Conservation (phyloP, 768 basidiomycete species). For the Tulasnella sp. region DNA sequence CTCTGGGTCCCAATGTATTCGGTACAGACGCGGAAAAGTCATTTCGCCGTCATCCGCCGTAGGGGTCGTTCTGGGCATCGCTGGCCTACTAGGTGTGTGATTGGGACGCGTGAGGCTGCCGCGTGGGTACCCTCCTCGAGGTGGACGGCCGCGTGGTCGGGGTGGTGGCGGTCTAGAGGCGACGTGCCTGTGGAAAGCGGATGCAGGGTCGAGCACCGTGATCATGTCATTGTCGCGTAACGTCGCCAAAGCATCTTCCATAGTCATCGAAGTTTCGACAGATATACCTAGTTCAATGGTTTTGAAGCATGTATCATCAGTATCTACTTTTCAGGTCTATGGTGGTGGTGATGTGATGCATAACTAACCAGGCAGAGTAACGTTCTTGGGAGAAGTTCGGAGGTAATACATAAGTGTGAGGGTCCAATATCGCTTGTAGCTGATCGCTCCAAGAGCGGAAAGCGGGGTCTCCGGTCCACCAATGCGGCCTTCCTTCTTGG, state of each 20-base stretch:
- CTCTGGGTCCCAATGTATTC: slow-evolving; percentile 61
- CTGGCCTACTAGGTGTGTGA: slow-evolving; percentile 43
- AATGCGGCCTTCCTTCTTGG: slow-evolving; percentile 81
- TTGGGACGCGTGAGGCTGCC: slow-evolving; percentile 47
- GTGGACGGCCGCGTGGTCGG: not conserved
- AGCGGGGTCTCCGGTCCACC: slow-evolving; percentile 97
- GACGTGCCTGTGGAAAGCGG: too few relatives aligned
- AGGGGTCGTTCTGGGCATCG: slow-evolving; percentile 27
- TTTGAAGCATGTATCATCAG: slow-evolving; percentile 21
- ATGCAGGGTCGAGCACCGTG: slow-evolving; percentile 14
- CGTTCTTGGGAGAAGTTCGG: slow-evolving; percentile 45
- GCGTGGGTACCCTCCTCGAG: not conserved
- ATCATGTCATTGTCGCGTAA: slow-evolving; percentile 72
- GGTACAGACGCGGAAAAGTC: slow-evolving; percentile 60
- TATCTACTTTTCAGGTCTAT: too few relatives aligned
- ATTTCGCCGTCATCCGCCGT: slow-evolving; percentile 34
- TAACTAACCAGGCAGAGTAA: slow-evolving; percentile 62
- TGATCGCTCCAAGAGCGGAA: slow-evolving; percentile 80
- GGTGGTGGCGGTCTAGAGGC: too few relatives aligned
- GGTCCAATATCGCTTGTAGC: slow-evolving; percentile 95
- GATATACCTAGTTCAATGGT: too few relatives aligned
- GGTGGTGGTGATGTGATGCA: not conserved
- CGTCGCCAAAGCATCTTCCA: slow-evolving; percentile 74
- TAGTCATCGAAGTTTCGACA: slow-evolving; percentile 75
- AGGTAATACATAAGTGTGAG: slow-evolving; percentile 75